A percentile compares a stretch with the other conserved stretches of the same genome.
phyloP scores from a whole-genome alignment of 345 rosid species.

The Isatis tinctoria region DNA sequence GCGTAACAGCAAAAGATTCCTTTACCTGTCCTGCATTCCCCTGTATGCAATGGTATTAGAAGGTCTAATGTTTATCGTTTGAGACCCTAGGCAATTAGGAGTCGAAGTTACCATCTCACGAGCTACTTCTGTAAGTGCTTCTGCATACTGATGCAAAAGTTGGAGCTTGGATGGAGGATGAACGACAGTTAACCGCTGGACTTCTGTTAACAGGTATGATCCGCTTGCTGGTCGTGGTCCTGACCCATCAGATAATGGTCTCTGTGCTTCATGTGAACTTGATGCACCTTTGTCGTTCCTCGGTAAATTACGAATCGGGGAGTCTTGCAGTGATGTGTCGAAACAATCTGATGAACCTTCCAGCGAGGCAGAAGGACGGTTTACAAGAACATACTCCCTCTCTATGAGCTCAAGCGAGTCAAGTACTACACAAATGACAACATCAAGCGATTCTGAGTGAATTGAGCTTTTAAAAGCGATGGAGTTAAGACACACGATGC shows the following conservation, averaged over 20 bases:
- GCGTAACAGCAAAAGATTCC: slow-evolving; percentile 70
- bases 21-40: slow-evolving; percentile 45
- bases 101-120: slow-evolving; percentile 51
- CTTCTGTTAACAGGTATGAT: slow-evolving; percentile 42
- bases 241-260: slow-evolving; percentile 29
- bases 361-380: slow-evolving; percentile 44
- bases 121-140: slow-evolving; percentile 52
- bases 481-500: background rate
- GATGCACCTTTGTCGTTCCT: slow-evolving; percentile 38
- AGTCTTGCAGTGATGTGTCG: slow-evolving; percentile 54
- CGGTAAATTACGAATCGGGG: slow-evolving; percentile 30
- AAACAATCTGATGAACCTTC: slow-evolving; percentile 56
- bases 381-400: slow-evolving; percentile 71
- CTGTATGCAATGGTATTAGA: slow-evolving; percentile 36
- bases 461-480: background rate
- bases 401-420: slow-evolving; percentile 65
- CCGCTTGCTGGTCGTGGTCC: slow-evolving; percentile 34
- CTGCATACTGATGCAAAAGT: slow-evolving; percentile 49
- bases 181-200: slow-evolving; percentile 43
- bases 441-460: slow-evolving; percentile 9
- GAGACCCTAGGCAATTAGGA: background rate
- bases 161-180: slow-evolving; percentile 62
- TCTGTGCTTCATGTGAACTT: slow-evolving; percentile 33
- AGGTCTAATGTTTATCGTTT: background rate
- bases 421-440: slow-evolving; percentile 37